Percentiles rank a stretch among this genome's conserved stretches.
phyloP scores from a whole-genome alignment of 1,284 basidiomycete genomes.

The Puccinia horiana region DNA sequence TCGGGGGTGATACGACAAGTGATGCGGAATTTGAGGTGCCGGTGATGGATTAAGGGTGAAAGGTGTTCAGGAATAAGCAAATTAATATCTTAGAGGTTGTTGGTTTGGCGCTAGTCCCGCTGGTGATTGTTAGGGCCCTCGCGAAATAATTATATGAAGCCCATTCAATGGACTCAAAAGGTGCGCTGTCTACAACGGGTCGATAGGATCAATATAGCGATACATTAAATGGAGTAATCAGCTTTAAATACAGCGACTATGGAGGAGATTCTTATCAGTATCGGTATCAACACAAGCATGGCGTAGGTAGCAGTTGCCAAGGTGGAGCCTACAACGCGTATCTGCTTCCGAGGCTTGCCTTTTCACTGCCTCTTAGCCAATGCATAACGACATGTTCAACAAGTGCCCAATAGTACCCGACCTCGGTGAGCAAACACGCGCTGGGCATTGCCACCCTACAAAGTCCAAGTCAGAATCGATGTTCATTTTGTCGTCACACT shows the following conservation, averaged over 20 bases:
- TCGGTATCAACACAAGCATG: too few relatives aligned
- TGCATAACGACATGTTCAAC: not conserved
- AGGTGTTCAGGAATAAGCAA: not conserved
- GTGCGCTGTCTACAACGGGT: not conserved
- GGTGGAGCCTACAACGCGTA: not conserved
- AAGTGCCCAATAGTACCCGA: not conserved
- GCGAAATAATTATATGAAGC: not conserved
- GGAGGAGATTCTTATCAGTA: not conserved
- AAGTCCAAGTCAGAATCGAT: not conserved
- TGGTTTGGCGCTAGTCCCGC: not conserved
- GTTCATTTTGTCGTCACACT: not conserved
- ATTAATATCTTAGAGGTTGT: not conserved
- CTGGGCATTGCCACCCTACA: not conserved
- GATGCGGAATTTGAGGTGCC: not conserved
- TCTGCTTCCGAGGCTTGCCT: slow-evolving; percentile 17
- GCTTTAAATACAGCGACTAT: not conserved
- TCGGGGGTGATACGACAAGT: not conserved
- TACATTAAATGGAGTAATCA: not conserved
- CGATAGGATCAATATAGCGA: not conserved
- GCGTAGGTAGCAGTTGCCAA: slow-evolving; percentile 10
- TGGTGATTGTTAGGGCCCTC: slow-evolving; percentile 9
- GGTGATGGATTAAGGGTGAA: not conserved
- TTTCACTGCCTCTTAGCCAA: not conserved
- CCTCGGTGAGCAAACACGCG: not conserved
- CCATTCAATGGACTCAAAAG: not conserved